These are phyloP conservation scores for Amylostereum areolatum DNA, from an alignment of 1,284 basidiomycete genomes.

Conservation along the genomic window DNA sequence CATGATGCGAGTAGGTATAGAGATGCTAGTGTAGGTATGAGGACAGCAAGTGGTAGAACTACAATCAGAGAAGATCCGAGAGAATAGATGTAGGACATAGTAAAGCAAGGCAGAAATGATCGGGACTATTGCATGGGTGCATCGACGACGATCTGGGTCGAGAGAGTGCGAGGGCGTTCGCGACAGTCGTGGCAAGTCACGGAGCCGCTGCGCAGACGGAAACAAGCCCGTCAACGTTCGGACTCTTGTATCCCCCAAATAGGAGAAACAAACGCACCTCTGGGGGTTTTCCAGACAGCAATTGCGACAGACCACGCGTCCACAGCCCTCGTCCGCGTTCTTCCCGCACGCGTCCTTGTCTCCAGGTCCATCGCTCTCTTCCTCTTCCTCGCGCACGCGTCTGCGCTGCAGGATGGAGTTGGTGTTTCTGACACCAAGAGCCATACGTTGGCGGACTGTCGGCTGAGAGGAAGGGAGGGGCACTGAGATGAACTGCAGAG, in stretches of 20 bases:
- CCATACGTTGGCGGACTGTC: neutral
- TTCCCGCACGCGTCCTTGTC: neutral
- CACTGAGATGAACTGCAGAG: neutral
- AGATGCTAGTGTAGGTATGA: too few relatives aligned
- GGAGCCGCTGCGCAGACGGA: neutral
- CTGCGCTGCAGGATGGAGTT: neutral
- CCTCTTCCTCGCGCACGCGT: neutral
- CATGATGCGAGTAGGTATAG: too few relatives aligned
- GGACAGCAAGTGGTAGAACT: too few relatives aligned
- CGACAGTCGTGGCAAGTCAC: neutral
- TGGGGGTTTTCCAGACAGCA: slow-evolving; percentile 2
- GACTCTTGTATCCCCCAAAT: neutral
- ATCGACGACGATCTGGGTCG: too few relatives aligned
- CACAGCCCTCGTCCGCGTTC: neutral
- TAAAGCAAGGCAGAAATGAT: too few relatives aligned
- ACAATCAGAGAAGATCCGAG: too few relatives aligned
- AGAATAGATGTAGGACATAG: too few relatives aligned
- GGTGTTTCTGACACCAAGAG: slow-evolving; percentile 1
- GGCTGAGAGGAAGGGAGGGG: neutral
- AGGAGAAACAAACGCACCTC: neutral
- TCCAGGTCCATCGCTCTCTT: neutral
- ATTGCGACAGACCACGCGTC: slow-evolving; percentile 1
- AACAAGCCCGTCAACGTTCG: neutral
- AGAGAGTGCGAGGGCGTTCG: neutral
- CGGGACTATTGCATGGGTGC: too few relatives aligned